Percentiles rank a stretch among this genome's conserved stretches.
Conservation (phyloP, 495 filamentous ascomycete genomes). For the Ramalina intermedia region DNA sequence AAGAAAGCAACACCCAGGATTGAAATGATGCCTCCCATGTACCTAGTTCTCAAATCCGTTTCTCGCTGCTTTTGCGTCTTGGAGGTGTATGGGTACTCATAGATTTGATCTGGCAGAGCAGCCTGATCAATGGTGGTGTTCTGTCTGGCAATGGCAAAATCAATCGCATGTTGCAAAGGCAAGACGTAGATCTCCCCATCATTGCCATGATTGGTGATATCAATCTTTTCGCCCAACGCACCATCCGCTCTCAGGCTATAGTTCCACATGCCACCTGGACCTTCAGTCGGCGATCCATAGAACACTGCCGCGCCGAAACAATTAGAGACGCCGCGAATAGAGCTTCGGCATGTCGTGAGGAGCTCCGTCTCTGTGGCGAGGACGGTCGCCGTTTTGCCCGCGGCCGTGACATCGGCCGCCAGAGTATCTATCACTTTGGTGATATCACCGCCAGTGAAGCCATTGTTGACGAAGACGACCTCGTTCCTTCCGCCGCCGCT, state of each 20-base stretch:
- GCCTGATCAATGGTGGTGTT: constrained; percentile 26
- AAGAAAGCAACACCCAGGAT: constrained; percentile 52
- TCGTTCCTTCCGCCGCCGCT: constrained; percentile 38
- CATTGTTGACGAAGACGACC: constrained; percentile 71
- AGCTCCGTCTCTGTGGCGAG: constrained; percentile 39
- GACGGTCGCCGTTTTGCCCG: constrained; percentile 41
- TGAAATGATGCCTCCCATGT: constrained; percentile 52
- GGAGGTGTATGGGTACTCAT: constrained; percentile 61
- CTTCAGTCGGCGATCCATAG: constrained; percentile 53
- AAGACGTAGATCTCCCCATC: constrained; percentile 60
- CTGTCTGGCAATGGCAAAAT: constrained; percentile 48
- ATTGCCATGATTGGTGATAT: constrained; percentile 43
- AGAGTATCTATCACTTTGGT: constrained; percentile 52
- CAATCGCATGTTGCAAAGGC: constrained; percentile 64
- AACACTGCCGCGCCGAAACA: constrained; percentile 72
- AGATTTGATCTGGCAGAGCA: constrained; percentile 29
- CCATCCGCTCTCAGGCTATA: constrained; percentile 68
- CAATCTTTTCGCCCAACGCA: constrained; percentile 43
- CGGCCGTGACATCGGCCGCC: constrained; percentile 30
- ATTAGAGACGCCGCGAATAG: constrained; percentile 50
- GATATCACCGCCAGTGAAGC: constrained; percentile 54
- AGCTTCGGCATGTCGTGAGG: constrained; percentile 45
- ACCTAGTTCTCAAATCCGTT: constrained; percentile 44
- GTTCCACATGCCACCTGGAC: constrained; percentile 56
- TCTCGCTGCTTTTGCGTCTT: constrained; percentile 48